Percentiles rank a stretch among this genome's conserved stretches.
Evolutionary conservation across 2,329 filamentous ascomycete species (phyloP).

Genomic region (Phialophora chinensis): DNA sequence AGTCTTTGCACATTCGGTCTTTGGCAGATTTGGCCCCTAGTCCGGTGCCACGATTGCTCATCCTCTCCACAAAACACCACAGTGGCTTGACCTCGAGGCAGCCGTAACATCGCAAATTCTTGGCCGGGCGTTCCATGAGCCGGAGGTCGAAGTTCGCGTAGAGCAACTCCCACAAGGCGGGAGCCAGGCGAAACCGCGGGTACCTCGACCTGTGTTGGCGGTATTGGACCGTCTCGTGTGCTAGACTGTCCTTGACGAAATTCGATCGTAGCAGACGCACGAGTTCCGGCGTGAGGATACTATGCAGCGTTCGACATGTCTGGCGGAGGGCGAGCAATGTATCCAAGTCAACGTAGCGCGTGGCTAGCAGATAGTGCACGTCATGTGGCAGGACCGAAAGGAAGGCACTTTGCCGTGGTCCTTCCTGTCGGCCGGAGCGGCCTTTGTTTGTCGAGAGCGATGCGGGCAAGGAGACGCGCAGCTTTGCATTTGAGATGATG

Average conservation of each 20-base stretch:
- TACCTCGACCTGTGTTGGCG: slow-evolving; percentile 22
- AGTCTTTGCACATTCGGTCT: slow-evolving; percentile 35
- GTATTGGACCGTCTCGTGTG: slow-evolving; percentile 23
- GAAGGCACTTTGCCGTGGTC: slow-evolving; percentile 21
- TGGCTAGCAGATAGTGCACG: slow-evolving; percentile 28
- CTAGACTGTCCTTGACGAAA: slow-evolving; percentile 24
- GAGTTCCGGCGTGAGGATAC: slow-evolving; percentile 18
- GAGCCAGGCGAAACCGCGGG: slow-evolving; percentile 21
- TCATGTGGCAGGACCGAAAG: slow-evolving; percentile 28
- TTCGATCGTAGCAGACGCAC: slow-evolving; percentile 25
- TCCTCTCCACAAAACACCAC: slow-evolving; percentile 35
- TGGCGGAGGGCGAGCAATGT: slow-evolving; percentile 34
- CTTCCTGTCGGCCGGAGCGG: background rate
- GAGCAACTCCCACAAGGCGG: slow-evolving; percentile 28
- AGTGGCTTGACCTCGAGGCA: slow-evolving; percentile 35
- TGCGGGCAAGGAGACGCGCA: background rate
- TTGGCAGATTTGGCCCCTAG: slow-evolving; percentile 29
- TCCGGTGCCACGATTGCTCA: slow-evolving; percentile 34
- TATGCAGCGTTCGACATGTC: slow-evolving; percentile 29
- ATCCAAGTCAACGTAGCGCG: slow-evolving; percentile 30
- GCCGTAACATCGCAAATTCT: slow-evolving; percentile 32
- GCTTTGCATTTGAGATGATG: slow-evolving; percentile 9
- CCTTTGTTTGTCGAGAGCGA: slow-evolving; percentile 11
- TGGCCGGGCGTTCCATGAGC: slow-evolving; percentile 29
- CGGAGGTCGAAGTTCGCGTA: slow-evolving; percentile 29